Evolutionary conservation across 176 grass and related monocot genomes (phyloP).

Genomic region (Oryza punctata): DNA sequence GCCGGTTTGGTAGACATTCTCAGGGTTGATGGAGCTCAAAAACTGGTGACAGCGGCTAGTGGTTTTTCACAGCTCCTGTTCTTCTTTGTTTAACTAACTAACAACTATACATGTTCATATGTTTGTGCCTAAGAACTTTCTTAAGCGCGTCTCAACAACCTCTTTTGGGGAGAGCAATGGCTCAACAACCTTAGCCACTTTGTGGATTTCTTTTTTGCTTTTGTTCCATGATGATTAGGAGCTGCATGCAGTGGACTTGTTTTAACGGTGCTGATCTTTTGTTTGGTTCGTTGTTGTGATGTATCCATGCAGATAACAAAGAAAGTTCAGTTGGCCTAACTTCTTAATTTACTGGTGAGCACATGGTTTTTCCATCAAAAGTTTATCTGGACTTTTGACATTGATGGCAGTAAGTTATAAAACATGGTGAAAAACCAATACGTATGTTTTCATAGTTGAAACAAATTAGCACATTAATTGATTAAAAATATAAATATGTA

Average conservation of each 20-base stretch:
- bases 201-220: neutral
- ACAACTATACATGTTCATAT: neutral
- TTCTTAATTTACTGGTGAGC: neutral
- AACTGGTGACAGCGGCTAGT: neutral
- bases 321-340: neutral
- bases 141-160: neutral
- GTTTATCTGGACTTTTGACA: neutral
- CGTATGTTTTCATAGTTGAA: too few species aligned
- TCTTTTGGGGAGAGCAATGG: neutral
- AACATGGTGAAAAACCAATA: too few species aligned
- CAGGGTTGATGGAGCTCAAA: neutral
- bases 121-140: neutral
- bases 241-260: neutral
- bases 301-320: neutral
- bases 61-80: neutral
- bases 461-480: too few species aligned
- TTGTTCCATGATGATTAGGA: neutral
- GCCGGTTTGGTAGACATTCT: neutral
- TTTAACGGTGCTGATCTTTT: neutral
- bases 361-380: neutral
- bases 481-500: too few species aligned
- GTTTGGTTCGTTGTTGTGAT: neutral
- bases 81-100: neutral
- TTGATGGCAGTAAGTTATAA: too few species aligned
- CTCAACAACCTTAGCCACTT: neutral